These are phyloP conservation scores for Fusarium sororula DNA, from an alignment of 2,329 filamentous ascomycete genomes.

Conservation along the genomic window DNA sequence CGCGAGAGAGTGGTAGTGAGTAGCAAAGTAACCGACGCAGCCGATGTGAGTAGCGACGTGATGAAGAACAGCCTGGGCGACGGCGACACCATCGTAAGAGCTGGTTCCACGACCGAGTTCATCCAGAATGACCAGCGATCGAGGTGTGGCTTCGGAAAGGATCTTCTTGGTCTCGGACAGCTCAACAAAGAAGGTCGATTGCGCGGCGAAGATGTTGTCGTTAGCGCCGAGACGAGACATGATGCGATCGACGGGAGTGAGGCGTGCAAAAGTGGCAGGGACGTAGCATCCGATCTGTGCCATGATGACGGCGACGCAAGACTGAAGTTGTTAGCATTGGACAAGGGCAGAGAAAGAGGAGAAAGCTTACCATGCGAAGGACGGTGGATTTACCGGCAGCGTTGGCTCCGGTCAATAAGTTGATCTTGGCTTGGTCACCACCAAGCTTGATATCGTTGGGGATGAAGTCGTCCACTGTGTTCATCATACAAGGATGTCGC, in stretches of 20 bases:
- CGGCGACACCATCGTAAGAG: slow-evolving; percentile 95
- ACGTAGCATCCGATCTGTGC: slow-evolving; percentile 96
- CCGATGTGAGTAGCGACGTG: slow-evolving; percentile 94
- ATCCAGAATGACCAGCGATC: slow-evolving; percentile 95
- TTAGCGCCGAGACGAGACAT: slow-evolving; percentile 98
- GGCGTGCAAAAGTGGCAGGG: slow-evolving; percentile 79
- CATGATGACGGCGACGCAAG: slow-evolving; percentile 96
- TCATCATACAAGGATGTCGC: slow-evolving; percentile 93
- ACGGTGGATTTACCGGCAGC: slow-evolving; percentile 97
- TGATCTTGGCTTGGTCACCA: slow-evolving; percentile 83
- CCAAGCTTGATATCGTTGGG: slow-evolving; percentile 93
- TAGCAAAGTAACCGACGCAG: slow-evolving; percentile 95
- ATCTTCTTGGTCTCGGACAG: slow-evolving; percentile 99
- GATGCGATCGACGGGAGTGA: slow-evolving; percentile 95
- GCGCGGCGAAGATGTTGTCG: slow-evolving; percentile 98
- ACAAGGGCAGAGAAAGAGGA: too few relatives aligned
- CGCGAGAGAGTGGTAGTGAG: slow-evolving; percentile 94
- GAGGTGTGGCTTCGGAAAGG: slow-evolving; percentile 88
- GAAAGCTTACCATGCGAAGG: slow-evolving; percentile 80
- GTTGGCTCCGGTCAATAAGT: slow-evolving; percentile 92
- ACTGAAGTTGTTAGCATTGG: slow-evolving; percentile 59
- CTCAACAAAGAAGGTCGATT: slow-evolving; percentile 98
- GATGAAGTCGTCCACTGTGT: slow-evolving; percentile 91
- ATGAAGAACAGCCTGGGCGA: slow-evolving; percentile 96
- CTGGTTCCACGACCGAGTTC: slow-evolving; percentile 94